These are phyloP conservation scores for Sherardia arvensis DNA, from an alignment of 257 asterid species.

Conservation along the genomic window DNA sequence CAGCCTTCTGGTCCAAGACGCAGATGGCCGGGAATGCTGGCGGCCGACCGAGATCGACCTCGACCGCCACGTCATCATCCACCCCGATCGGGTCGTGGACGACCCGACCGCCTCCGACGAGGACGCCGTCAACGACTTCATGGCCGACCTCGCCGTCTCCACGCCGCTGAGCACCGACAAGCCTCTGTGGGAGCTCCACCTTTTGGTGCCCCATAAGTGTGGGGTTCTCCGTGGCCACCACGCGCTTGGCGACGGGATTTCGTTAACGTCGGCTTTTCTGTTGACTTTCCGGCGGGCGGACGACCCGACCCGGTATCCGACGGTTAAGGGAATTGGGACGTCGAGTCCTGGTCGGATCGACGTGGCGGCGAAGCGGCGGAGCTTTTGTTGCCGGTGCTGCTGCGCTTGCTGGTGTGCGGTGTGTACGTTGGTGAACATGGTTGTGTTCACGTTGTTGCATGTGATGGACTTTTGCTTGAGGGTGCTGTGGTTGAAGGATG, in stretches of 20 bases:
- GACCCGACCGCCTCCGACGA: constrained; percentile 26
- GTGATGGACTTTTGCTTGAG: constrained; percentile 21
- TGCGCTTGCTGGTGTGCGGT: not conserved
- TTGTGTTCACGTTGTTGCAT: constrained; percentile 21
- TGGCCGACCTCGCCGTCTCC: constrained; percentile 41
- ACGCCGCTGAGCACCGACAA: constrained; percentile 49
- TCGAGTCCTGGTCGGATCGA: constrained; percentile 2
- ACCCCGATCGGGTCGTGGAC: constrained; percentile 16
- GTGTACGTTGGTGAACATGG: constrained; percentile 18
- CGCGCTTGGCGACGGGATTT: constrained; percentile 72
- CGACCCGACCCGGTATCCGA: constrained; percentile 33
- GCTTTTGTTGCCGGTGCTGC: not conserved
- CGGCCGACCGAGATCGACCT: constrained; percentile 34
- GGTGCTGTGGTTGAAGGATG: constrained; percentile 24
- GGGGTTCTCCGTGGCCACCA: constrained; percentile 58
- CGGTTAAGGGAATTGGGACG: constrained; percentile 18
- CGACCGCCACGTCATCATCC: constrained; percentile 50
- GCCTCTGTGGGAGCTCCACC: constrained; percentile 68
- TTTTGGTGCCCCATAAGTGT: constrained; percentile 43
- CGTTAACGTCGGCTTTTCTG: constrained; percentile 46
- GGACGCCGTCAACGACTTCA: constrained; percentile 47
- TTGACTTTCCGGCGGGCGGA: constrained; percentile 40
- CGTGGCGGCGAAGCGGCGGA: constrained; percentile 1
- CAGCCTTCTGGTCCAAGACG: constrained; percentile 54
- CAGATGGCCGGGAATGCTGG: constrained; percentile 54